Percentiles rank a stretch among this genome's conserved stretches.
phyloP scores from a whole-genome alignment of 805 yeast species.

The Candida sithepensis region DNA sequence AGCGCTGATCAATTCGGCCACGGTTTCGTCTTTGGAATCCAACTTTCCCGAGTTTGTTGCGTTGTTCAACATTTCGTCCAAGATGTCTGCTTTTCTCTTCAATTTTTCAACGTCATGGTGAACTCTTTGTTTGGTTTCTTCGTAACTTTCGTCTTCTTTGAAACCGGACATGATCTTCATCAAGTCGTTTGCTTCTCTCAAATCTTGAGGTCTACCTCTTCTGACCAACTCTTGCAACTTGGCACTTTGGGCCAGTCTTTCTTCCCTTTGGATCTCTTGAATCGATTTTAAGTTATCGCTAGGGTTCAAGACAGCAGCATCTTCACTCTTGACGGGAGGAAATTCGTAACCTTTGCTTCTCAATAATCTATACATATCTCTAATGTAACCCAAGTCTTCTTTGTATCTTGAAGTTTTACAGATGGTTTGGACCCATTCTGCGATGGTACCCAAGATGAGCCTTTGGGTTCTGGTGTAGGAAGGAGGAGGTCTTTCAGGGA shows the following conservation, averaged over 20 bases:
- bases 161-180: constrained; percentile 99
- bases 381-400: constrained; percentile 86
- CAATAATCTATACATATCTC: constrained; percentile 93
- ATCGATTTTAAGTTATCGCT: constrained; percentile 81
- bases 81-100: constrained; percentile 78
- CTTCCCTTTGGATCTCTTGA: constrained; percentile 89
- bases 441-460: constrained; percentile 82
- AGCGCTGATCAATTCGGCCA: constrained; percentile 71
- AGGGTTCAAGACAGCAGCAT: constrained; percentile 90
- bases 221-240: constrained; percentile 93
- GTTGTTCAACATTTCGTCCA: constrained; percentile 77
- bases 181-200: constrained; percentile 91
- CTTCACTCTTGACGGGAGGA: constrained; percentile 88
- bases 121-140: constrained; percentile 73
- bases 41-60: constrained; percentile 38
- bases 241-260: constrained; percentile 87
- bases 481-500: constrained; percentile 92
- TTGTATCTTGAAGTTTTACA: constrained; percentile 86
- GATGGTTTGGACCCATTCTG: constrained; percentile 96
- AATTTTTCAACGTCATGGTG: constrained; percentile 81
- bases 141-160: constrained; percentile 70
- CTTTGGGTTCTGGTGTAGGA: constrained; percentile 81
- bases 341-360: constrained; percentile 88
- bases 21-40: constrained; percentile 61
- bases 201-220: constrained; percentile 92